These are phyloP conservation scores for Mycoemilia scoparia DNA, from an alignment of 192 early-diverging fungal species.

Conservation along the genomic window DNA sequence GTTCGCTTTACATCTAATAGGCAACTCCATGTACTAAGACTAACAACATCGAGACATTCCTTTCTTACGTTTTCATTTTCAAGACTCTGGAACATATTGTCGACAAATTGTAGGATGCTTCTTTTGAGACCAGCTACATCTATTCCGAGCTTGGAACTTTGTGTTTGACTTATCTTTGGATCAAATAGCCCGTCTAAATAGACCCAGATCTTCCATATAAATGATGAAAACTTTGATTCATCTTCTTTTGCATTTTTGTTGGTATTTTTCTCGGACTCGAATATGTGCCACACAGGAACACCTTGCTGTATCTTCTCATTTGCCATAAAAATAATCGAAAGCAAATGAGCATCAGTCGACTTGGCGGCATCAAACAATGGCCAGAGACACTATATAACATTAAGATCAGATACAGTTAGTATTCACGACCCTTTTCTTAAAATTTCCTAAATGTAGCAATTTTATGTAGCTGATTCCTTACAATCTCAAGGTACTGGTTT, in stretches of 20 bases:
- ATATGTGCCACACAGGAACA: constrained; percentile 16
- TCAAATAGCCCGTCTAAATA: constrained; percentile 28
- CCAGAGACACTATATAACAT: constrained; percentile 82
- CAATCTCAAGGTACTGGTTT: no score
- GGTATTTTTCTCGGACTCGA: not conserved
- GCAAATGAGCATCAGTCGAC: constrained; percentile 31
- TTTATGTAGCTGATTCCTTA: no score
- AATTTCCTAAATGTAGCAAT: no score
- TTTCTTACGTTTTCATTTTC: constrained; percentile 57
- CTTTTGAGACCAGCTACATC: not conserved
- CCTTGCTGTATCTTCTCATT: constrained; percentile 81
- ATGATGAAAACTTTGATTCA: constrained; percentile 19
- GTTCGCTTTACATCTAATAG: constrained; percentile 28
- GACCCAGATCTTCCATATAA: constrained; percentile 39
- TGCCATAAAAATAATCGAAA: constrained; percentile 69
- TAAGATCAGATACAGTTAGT: no score
- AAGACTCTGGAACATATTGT: constrained; percentile 66
- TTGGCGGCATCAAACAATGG: constrained; percentile 33
- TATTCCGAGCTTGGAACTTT: constrained; percentile 1
- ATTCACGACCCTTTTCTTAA: no score
- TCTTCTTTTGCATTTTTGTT: constrained; percentile 9
- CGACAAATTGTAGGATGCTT: constrained; percentile 51
- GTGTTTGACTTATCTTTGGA: constrained; percentile 3
- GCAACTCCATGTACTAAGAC: constrained; percentile 56
- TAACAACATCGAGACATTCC: constrained; percentile 60